Percentiles rank a stretch among this genome's conserved stretches.
Evolutionary conservation across 352 stramenopile genomes (phyloP).

Genomic region (Phytopythium delawarense): DNA sequence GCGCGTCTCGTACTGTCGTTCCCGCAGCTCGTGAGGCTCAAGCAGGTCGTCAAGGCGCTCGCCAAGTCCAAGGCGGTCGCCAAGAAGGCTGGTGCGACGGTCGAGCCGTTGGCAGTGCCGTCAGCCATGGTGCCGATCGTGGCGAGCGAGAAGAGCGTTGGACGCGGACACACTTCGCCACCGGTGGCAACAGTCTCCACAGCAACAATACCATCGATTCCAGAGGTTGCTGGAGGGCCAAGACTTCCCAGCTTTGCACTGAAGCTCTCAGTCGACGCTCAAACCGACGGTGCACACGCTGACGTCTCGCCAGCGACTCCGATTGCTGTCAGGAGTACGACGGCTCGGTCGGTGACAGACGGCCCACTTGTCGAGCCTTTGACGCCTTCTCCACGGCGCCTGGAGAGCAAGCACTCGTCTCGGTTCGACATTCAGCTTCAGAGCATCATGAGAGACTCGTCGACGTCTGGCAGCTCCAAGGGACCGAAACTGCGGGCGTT

Average conservation of each 20-base stretch:
- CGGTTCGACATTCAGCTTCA: background rate
- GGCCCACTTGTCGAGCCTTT: too few relatives aligned
- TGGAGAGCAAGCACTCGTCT: background rate
- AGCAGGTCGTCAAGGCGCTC: slow-evolving; percentile 7
- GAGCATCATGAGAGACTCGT: background rate
- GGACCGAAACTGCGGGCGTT: background rate
- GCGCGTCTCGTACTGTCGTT: slow-evolving; percentile 11
- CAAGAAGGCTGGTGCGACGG: background rate
- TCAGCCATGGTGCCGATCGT: background rate
- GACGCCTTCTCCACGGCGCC: background rate
- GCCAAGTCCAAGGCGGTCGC: background rate
- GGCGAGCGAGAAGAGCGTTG: background rate
- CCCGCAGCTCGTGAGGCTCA: slow-evolving; percentile 18
- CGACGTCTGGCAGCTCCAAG: background rate
- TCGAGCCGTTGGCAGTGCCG: background rate
- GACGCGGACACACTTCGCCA: background rate
- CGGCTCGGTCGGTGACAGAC: background rate
- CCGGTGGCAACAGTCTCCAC: background rate
- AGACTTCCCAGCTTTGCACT: background rate
- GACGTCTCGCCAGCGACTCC: background rate
- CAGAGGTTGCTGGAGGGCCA: background rate
- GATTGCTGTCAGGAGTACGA: background rate
- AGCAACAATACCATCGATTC: background rate
- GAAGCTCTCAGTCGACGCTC: background rate
- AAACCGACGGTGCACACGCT: background rate